Evolutionary conservation across 2,329 filamentous ascomycete species (phyloP), one percentile per base, ranked within the genome.

Genomic region (Chaetomium olivaceum): DNA sequence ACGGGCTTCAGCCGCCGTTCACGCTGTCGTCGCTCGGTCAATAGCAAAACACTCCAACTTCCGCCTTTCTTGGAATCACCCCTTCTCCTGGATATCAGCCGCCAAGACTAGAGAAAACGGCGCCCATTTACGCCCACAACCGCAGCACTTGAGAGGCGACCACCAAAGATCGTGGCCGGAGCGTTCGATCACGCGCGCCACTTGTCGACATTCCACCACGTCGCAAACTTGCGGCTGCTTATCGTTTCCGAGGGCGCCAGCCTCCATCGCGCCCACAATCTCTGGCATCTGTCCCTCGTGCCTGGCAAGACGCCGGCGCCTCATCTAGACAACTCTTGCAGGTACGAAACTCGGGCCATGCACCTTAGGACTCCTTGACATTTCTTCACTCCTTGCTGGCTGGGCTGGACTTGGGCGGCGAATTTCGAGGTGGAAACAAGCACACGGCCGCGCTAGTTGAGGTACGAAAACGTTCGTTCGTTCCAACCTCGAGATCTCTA

Each of bases 331-430:
- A 51, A 58, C 57, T 43, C 63, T 50, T 27, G 29, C 43, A 51
- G 48, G 51, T 50, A 39, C 48, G 61, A 33, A 57, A 14, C 36
- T 23, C 68, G 63, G 67, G 71, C 57, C 64, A 72, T 72, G 71
- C 68, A 29, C 64, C 58, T 39, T 59, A 54, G 58, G 62, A 39
- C 62, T 58, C 60, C 33, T 50, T 57, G 43, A 43, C 60, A 63
- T 33, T 50, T 66, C 55, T 29, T 52, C 39, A 61, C 52, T 61
- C 61, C n/a, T 46, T 64, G 19, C 33, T 64, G 62, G 67, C 50
- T 63, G 62, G 62, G 67, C 50, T 63, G 62, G 66, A 65, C 36
- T 68, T 54, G 39, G 65, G 39, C 43, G 56, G 39, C 50, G 62
- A 46, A 58, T 36, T 25, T n/a, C 25, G 39, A 55, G 29, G 39